Conservation (phyloP, 805 yeast species). For the Pichia occidentalis region DNA sequence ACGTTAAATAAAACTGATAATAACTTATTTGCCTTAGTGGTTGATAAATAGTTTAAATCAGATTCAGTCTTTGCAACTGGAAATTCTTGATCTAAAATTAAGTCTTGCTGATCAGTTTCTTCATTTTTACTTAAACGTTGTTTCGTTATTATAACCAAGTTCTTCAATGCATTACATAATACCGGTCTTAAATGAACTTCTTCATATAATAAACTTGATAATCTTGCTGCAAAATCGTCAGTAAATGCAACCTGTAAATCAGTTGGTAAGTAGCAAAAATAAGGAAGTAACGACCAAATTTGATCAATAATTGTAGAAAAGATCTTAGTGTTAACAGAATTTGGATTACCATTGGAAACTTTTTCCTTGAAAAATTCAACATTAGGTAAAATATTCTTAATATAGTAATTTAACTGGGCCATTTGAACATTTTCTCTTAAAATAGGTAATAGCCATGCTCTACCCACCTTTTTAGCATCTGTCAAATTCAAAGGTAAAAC, state of each 20-base stretch:
- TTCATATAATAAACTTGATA: conserved; percentile 70
- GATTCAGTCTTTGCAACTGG: conserved; percentile 48
- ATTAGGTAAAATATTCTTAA: conserved; percentile 59
- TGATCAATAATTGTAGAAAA: conserved; percentile 84
- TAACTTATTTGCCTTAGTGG: conserved; percentile 60
- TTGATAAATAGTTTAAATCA: conserved; percentile 56
- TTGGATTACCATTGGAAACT: conserved; percentile 37
- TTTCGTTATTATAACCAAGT: conserved; percentile 58
- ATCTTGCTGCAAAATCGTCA: conserved; percentile 67
- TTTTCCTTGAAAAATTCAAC: conserved; percentile 47
- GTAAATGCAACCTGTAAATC: conserved; percentile 63
- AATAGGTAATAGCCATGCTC: conserved; percentile 93
- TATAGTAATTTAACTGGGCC: conserved; percentile 61
- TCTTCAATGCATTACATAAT: conserved; percentile 77
- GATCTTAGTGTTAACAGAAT: conserved; percentile 67
- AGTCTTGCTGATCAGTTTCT: conserved; percentile 56
- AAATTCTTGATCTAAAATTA: conserved; percentile 54
- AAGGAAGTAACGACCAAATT: conserved; percentile 86
- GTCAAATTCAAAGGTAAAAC: conserved; percentile 74
- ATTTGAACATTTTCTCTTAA: conserved; percentile 78
- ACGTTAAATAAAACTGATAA: conserved; percentile 87
- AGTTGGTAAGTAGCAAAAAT: conserved; percentile 78
- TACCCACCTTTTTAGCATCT: conserved; percentile 59
- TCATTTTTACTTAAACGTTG: conserved; percentile 43
- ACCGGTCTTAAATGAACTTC: conserved; percentile 68